Conservation (phyloP, 257 asterid species). For the Nicotiana otophora region DNA sequence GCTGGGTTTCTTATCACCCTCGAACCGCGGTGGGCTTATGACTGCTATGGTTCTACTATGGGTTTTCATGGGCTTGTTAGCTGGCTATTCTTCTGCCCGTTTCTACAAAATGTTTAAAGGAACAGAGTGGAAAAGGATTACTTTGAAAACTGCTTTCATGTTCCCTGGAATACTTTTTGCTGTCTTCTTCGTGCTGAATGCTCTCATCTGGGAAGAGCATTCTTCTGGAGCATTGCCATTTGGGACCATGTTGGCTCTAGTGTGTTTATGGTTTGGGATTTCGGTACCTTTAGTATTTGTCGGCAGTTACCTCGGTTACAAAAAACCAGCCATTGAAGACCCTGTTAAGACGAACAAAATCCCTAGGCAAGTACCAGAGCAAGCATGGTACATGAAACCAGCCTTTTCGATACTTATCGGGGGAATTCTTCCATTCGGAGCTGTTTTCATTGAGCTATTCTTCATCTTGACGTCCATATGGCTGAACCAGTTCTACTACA, state of each 20-base stretch:
- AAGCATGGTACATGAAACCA: conserved; percentile 91
- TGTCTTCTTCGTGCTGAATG: conserved; percentile 61
- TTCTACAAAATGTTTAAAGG: conserved; percentile 79
- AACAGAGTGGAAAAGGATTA: conserved; percentile 72
- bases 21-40: conserved; percentile 88
- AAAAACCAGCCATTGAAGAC: conserved; percentile 65
- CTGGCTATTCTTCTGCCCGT: conserved; percentile 79
- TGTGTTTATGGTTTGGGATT: conserved; percentile 83
- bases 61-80: conserved; percentile 90
- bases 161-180: conserved; percentile 81
- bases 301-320: conserved; percentile 82
- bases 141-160: conserved; percentile 83
- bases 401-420: conserved; percentile 71
- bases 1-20: conserved; percentile 83
- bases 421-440: conserved; percentile 90
- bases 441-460: conserved; percentile 85
- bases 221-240: conserved; percentile 91
- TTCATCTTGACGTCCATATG: conserved; percentile 88
- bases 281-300: conserved; percentile 81
- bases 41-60: conserved; percentile 90
- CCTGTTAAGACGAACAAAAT: conserved; percentile 85
- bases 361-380: conserved; percentile 83
- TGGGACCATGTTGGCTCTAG: conserved; percentile 80
- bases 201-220: conserved; percentile 81
- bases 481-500: conserved; percentile 91